Conservation (phyloP, 2,329 filamentous ascomycete genomes). For the Trichoderma semiorbis region DNA sequence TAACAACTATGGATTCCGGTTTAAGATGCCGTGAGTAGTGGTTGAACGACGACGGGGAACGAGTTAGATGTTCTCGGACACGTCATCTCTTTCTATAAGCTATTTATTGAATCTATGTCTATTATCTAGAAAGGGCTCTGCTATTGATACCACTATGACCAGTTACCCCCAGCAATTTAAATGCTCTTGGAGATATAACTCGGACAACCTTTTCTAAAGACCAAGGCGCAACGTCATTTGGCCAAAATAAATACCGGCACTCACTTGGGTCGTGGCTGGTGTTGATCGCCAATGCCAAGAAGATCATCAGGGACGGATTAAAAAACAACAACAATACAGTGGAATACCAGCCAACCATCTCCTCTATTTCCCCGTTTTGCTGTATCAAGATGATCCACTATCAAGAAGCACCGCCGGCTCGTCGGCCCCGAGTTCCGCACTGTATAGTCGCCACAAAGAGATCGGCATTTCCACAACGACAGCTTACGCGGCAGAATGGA, state of each 20-base stretch:
- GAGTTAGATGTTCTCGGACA: background rate
- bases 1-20: background rate
- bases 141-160: background rate
- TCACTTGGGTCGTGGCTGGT: background rate
- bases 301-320: background rate
- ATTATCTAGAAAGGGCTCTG: background rate
- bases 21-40: background rate
- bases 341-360: background rate
- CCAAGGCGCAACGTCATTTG: background rate
- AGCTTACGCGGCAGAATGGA: constrained; percentile 8
- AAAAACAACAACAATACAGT: background rate
- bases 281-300: background rate
- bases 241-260: background rate
- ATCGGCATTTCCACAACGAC: background rate
- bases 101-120: background rate
- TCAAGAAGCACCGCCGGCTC: background rate
- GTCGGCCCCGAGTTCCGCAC: constrained; percentile 6
- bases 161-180: background rate
- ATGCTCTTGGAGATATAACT: background rate
- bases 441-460: background rate
- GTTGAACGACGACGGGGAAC: background rate
- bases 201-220: no score
- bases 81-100: background rate
- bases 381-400: background rate
- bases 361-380: background rate